A percentile compares a stretch with the other conserved stretches of the same genome.
phyloP scores from a whole-genome alignment of 2,329 filamentous ascomycete genomes.

The Exophiala calicioides region DNA sequence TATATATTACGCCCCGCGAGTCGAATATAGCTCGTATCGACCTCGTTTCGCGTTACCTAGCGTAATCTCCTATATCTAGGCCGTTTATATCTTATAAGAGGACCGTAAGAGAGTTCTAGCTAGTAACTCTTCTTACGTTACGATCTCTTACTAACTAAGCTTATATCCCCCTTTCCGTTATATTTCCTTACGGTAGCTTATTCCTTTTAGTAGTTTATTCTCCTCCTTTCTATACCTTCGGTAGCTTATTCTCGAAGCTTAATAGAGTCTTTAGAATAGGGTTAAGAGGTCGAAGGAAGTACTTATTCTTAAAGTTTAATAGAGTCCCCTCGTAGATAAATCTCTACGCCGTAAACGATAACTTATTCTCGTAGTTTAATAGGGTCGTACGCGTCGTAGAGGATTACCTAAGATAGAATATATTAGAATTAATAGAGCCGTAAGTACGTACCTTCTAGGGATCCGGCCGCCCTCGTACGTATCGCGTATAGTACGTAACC shows the following conservation, averaged over 20 bases:
- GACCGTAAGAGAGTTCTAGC: constrained; percentile 1
- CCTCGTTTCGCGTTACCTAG: constrained; percentile 11
- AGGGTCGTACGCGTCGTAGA: no score
- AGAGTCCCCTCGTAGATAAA: constrained; percentile 2
- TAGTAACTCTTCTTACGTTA: neutral
- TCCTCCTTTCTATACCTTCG: constrained; percentile 5
- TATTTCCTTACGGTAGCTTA: constrained; percentile 7
- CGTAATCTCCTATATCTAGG: constrained; percentile 9
- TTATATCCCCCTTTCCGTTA: constrained; percentile 9
- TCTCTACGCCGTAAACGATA: no score
- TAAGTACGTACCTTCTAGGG: neutral
- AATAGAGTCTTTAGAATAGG: no score
- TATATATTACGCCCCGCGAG: constrained; percentile 6
- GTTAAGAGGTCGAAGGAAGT: no score
- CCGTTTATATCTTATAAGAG: constrained; percentile 4
- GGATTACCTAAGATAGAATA: no score
- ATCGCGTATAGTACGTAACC: neutral
- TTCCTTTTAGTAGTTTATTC: constrained; percentile 6
- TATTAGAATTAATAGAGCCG: no score
- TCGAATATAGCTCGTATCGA: neutral
- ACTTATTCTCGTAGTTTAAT: no score
- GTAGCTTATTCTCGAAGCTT: constrained; percentile 3
- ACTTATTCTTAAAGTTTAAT: constrained; percentile 1
- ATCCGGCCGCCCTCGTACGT: neutral
- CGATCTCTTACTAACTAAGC: constrained; percentile 12